Percentiles rank a stretch among this genome's conserved stretches.
phyloP scores from a whole-genome alignment of 1,284 basidiomycete genomes.

The Hemileia vastatrix region DNA sequence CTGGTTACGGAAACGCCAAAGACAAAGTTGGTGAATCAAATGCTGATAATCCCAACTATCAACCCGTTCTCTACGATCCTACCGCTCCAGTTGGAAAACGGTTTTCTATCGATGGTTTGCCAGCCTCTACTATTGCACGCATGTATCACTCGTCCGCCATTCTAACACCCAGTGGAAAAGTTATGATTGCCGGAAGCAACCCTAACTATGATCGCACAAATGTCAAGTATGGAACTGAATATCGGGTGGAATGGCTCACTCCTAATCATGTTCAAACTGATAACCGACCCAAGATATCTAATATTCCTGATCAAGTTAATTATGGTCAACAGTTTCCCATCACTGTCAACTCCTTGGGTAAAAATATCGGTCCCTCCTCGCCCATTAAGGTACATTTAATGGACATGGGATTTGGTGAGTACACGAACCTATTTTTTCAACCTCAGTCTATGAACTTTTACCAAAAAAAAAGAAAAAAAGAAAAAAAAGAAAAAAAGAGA shows the following conservation, averaged over 20 bases:
- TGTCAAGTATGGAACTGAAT: slow-evolving; percentile 62
- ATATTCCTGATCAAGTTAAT: neutral
- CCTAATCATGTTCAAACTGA: neutral
- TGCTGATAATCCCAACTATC: slow-evolving; percentile 63
- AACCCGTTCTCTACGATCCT: slow-evolving; percentile 67
- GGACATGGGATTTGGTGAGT: slow-evolving; percentile 15
- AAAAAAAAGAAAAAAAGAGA: too few relatives aligned
- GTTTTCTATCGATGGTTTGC: slow-evolving; percentile 57
- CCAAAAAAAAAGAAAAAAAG: neutral
- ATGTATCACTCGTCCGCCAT: slow-evolving; percentile 58
- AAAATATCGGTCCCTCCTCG: too few relatives aligned
- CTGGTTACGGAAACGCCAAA: slow-evolving; percentile 71
- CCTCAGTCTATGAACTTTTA: too few relatives aligned
- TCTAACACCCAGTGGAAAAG: slow-evolving; percentile 29
- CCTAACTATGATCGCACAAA: slow-evolving; percentile 68
- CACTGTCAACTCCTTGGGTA: neutral
- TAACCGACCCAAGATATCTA: slow-evolving; percentile 2
- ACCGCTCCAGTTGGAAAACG: slow-evolving; percentile 53
- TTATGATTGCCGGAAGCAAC: slow-evolving; percentile 66
- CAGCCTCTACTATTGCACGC: slow-evolving; percentile 60
- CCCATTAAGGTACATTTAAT: slow-evolving; percentile 8
- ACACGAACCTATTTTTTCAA: too few relatives aligned
- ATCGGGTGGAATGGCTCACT: slow-evolving; percentile 62
- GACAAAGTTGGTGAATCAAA: slow-evolving; percentile 64
- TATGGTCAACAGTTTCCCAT: neutral